Base-by-base conservation (phyloP, 2,329 filamentous ascomycete species). In the Monilinia polystroma region DNA sequence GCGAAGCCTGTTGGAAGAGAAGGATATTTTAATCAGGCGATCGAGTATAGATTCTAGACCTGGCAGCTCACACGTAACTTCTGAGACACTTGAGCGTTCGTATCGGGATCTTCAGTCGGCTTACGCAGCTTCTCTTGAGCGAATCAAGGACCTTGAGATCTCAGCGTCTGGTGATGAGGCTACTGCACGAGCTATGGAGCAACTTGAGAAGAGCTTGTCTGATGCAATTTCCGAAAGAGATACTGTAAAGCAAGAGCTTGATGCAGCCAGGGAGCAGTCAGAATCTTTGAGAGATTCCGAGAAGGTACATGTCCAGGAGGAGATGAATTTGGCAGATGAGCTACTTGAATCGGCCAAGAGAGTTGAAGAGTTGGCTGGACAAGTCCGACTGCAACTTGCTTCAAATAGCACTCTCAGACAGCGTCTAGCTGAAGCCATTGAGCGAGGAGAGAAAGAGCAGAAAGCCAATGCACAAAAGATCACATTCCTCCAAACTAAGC, bases 401-500 rank as follows among this genome's bases (percentile, higher is more conserved):
- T 85, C 85, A 43, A 98, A 98, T 77, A 83, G 85, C 49, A 83
- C 85, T 38, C 83, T 99, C 60, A 89, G 93, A 66, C 82, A 85
- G 66, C 90, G 94, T 53, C 87, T 99, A 2, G 82, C 89, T 8
- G 86, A 91, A 26, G 92, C 93, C 1, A 91, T 98, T 49, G 82
- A 87, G 63, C 90, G 92, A 70, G 93, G 94, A 67, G 94, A 98
- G 74, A 83, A 84, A 43, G 92, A 95, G 73, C 93, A 96, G 76
- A 88, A 89, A 74, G 81, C 87, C 68, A 96, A 93, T 69, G 90
- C 90, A 18, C 84, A 87, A 63, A 90, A 91, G 73, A 97, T 99
- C 76, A 91, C 91, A 66, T 84, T 88, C 65, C 86, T 98, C 76
- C 93, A 98, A 77, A 85, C 85, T 69, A 90, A 88, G 67, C 88